Evolutionary conservation across 148 eudicot species (phyloP).

Genomic region (Chenopodium quinoa): DNA sequence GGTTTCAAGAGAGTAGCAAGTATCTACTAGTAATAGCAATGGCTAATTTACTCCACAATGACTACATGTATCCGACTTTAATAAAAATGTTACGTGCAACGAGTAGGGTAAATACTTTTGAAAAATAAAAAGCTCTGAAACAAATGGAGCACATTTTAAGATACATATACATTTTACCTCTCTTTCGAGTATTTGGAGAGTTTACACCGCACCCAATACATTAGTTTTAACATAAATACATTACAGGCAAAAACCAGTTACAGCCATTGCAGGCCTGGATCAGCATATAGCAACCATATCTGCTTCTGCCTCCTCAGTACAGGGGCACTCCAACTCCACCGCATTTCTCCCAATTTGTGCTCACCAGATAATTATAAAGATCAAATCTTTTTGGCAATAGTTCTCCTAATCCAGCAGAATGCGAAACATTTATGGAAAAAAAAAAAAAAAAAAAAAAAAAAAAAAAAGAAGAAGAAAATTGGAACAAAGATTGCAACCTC

Average conservation of each 20-base stretch:
- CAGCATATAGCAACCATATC: neutral
- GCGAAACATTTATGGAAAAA: neutral
- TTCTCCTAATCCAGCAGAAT: constrained; percentile 1
- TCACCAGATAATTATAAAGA: neutral
- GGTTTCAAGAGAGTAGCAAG: neutral
- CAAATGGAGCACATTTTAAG: constrained; percentile 1
- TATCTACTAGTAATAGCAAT: neutral
- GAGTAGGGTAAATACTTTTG: neutral
- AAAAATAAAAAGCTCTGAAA: neutral
- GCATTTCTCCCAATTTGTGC: constrained; percentile 5
- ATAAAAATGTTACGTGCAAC: neutral
- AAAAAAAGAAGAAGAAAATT: neutral
- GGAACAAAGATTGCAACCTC: constrained; percentile 15
- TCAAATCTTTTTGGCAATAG: neutral
- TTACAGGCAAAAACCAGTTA: neutral
- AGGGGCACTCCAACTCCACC: neutral
- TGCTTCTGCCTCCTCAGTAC: neutral
- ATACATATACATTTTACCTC: constrained; percentile 6
- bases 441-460: neutral
- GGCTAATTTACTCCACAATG: neutral
- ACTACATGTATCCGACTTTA: neutral
- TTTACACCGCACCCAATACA: neutral
- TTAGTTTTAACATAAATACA: neutral
- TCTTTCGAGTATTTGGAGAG: neutral
- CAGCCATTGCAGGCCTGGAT: neutral